A percentile compares a stretch with the other conserved stretches of the same genome.
phyloP scores from a whole-genome alignment of 495 filamentous ascomycete species.

The Apodospora peruviana region DNA sequence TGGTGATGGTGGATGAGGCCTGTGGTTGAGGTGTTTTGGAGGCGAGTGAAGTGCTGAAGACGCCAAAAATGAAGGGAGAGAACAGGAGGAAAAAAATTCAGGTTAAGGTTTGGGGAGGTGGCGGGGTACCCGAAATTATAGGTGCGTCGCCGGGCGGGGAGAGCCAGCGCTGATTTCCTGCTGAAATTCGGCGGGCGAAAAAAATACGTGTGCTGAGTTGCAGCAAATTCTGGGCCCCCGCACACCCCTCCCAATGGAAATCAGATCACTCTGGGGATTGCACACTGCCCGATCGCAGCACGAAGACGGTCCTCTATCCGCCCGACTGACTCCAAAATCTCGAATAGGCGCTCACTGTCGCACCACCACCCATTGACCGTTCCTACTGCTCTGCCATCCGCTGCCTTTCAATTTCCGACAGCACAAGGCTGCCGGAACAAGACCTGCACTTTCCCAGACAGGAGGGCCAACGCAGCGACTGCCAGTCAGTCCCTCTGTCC shows the following conservation, averaged over 20 bases:
- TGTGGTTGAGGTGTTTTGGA: slow-evolving; percentile 2
- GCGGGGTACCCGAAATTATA: slow-evolving; percentile 29
- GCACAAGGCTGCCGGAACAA: background rate
- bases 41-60: slow-evolving; percentile 16
- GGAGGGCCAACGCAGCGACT: background rate
- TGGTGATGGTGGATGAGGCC: slow-evolving; percentile 20
- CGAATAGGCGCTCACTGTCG: slow-evolving; percentile 12
- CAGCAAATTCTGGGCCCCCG: slow-evolving; percentile 13
- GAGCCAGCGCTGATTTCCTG: slow-evolving; percentile 27
- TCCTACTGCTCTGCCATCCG: background rate
- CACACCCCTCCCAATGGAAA: slow-evolving; percentile 13
- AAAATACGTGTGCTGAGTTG: slow-evolving; percentile 20
- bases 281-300: background rate
- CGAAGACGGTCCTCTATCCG: no score
- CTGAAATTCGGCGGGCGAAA: slow-evolving; percentile 20
- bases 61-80: slow-evolving; percentile 29
- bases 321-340: no score
- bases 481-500: background rate
- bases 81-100: slow-evolving; percentile 27
- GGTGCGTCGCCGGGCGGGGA: slow-evolving; percentile 15
- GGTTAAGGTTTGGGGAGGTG: slow-evolving; percentile 22
- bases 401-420: background rate
- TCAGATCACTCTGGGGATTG: slow-evolving; percentile 11
- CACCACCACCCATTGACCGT: background rate
- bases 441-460: background rate